These are phyloP conservation scores for Talaromyces sp. DNA, from an alignment of 2,329 filamentous ascomycete genomes.

Conservation along the genomic window DNA sequence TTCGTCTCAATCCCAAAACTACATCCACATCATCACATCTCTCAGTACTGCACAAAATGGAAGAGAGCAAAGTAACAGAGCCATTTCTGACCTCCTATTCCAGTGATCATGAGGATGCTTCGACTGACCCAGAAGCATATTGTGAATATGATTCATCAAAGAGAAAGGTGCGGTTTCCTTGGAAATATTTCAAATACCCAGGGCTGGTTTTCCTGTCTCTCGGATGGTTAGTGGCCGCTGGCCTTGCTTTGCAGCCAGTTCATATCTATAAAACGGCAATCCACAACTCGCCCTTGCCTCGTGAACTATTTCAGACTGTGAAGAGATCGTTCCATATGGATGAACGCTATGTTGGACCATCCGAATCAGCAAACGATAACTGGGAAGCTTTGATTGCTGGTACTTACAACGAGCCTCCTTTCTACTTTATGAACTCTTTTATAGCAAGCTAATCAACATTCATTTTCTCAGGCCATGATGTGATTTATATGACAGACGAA, in stretches of 20 bases:
- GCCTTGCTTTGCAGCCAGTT: neutral
- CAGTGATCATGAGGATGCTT: neutral
- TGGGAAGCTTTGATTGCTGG: neutral
- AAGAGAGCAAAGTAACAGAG: neutral
- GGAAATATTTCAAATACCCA: neutral
- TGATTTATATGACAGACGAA: neutral
- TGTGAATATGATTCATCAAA: neutral
- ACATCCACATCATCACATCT: neutral
- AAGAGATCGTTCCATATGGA: neutral
- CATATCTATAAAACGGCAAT: neutral
- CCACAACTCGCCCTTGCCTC: neutral
- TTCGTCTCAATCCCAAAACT: neutral
- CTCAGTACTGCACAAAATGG: neutral
- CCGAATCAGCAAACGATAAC: neutral
- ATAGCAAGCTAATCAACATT: neutral
- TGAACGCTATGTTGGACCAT: neutral
- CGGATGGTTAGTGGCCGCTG: neutral
- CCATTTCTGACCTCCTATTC: neutral
- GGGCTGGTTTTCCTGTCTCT: neutral
- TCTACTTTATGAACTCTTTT: neutral
- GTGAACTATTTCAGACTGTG: neutral
- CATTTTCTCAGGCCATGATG: neutral
- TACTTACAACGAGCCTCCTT: neutral
- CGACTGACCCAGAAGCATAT: neutral
- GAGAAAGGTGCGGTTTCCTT: neutral